Evolutionary conservation across 495 filamentous ascomycete species (phyloP).

Genomic region (Barbatosphaeria neglecta): DNA sequence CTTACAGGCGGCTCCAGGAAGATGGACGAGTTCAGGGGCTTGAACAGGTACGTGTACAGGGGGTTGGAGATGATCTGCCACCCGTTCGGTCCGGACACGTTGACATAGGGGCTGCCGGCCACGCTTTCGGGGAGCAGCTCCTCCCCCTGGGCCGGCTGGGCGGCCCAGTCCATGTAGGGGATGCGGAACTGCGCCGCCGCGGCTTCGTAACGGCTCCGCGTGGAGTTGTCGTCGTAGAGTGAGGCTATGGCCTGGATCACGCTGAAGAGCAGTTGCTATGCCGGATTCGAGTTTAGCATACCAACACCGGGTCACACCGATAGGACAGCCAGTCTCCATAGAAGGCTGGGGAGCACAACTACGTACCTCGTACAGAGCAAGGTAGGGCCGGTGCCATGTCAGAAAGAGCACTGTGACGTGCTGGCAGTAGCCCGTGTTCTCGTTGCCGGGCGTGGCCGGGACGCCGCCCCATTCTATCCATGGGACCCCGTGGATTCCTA

Average conservation of each 20-base stretch:
- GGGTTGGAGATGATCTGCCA: constrained; percentile 47
- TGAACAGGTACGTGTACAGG: constrained; percentile 49
- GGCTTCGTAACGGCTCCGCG: constrained; percentile 30
- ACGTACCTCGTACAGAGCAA: constrained; percentile 53
- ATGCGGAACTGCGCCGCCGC: constrained; percentile 47
- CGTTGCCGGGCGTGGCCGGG: constrained; percentile 28
- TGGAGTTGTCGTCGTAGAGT: constrained; percentile 34
- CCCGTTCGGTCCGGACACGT: constrained; percentile 42
- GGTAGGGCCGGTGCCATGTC: constrained; percentile 63
- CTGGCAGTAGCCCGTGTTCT: constrained; percentile 49
- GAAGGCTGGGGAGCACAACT: neutral
- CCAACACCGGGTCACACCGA: neutral
- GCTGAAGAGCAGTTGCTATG: constrained; percentile 45
- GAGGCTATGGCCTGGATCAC: constrained; percentile 40
- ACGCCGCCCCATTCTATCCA: constrained; percentile 46
- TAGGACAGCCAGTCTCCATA: constrained; percentile 3
- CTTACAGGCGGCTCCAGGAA: constrained; percentile 34
- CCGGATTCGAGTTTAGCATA: constrained; percentile 3
- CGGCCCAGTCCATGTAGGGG: constrained; percentile 62
- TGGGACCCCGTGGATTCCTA: constrained; percentile 56
- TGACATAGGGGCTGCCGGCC: constrained; percentile 26
- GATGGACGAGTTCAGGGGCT: constrained; percentile 35
- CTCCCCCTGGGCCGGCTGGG: constrained; percentile 31
- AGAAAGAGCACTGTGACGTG: constrained; percentile 56
- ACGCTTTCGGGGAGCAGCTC: constrained; percentile 39